These are phyloP conservation scores for Spathaspora arborariae DNA, from an alignment of 805 yeast genomes.

Conservation along the genomic window DNA sequence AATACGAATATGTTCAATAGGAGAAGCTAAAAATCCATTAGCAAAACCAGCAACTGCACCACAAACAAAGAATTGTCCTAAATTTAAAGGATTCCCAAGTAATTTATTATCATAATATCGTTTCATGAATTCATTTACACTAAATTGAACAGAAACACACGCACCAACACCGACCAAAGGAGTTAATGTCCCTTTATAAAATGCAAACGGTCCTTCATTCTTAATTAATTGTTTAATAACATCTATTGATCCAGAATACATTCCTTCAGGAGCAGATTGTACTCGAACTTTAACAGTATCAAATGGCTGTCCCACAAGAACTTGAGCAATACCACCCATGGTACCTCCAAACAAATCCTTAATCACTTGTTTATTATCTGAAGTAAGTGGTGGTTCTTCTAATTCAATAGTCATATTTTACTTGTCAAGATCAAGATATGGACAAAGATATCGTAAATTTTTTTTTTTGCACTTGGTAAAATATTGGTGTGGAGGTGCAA, in stretches of 20 bases:
- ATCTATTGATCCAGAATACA: slow-evolving; percentile 68
- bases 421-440: neutral
- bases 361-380: slow-evolving; percentile 42
- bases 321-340: slow-evolving; percentile 94
- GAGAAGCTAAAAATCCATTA: slow-evolving; percentile 84
- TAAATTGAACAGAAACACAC: slow-evolving; percentile 94
- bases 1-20: slow-evolving; percentile 93
- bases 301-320: slow-evolving; percentile 92
- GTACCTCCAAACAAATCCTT: slow-evolving; percentile 91
- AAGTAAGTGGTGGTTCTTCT: slow-evolving; percentile 38
- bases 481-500: too few species aligned
- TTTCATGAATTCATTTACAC: slow-evolving; percentile 93
- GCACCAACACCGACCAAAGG: slow-evolving; percentile 72
- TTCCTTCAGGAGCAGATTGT: slow-evolving; percentile 81
- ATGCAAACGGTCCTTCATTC: slow-evolving; percentile 38
- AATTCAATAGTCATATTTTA: slow-evolving; percentile 36
- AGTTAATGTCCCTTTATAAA: slow-evolving; percentile 45
- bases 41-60: slow-evolving; percentile 94
- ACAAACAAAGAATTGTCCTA: slow-evolving; percentile 69
- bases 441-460: too few species aligned
- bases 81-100: slow-evolving; percentile 43
- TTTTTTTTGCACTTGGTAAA: too few species aligned
- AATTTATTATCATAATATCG: slow-evolving; percentile 56
- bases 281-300: slow-evolving; percentile 92
- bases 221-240: slow-evolving; percentile 67